Base-by-base conservation (phyloP, 495 filamentous ascomycete species). In the Terfezia claveryi region DNA sequence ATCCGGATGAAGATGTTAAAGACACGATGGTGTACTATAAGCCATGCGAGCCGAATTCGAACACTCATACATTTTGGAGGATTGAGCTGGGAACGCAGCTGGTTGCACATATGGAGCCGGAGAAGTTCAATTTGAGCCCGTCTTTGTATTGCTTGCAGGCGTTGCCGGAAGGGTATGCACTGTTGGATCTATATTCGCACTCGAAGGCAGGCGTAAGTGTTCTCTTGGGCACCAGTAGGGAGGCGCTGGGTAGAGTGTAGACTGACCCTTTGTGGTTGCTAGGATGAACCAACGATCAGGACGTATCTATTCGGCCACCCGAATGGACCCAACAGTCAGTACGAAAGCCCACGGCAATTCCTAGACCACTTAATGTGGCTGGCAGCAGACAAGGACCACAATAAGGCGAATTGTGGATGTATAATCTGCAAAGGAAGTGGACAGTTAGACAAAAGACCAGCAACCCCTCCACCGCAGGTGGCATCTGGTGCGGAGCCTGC, bases 321-420 rank as follows among this genome's bases (percentile, higher is more conserved):
- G 1, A 60, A 68, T 36, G 78, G 76, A 4, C 70, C 71, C 14
- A 75, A 70, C 55, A 79, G 80, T 63, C 70, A 75, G 6, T 81
- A 71, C 59, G 62, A 77, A 52, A 79, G 73, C 54, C 75, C 78
- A 6, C 66, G 62, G 6, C 76, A 81, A 46, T 81, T 81, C 67
- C 76, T 77, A 49, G 74, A 71, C 9, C 78, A 81, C 64, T 68
- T 81, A 7, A 61, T 79, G n/a, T 81, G 78, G 78, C 66, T 81
- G 6, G 64, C 67, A 10, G 69, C 71, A n/a, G 77, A 79, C 57
- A 65, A 68, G 55, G 67, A 60, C 14, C 72, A 70, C 36, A 74
- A 80, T 61, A 68, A 68, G 11, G 67, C 68, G n/a, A 78, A 80
- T 58, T 81, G 78, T 62, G 61, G 66, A 10, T 81, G 78, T 59